Conservation (phyloP, 1,284 basidiomycete genomes). For the Marasmius tenuissimus region DNA sequence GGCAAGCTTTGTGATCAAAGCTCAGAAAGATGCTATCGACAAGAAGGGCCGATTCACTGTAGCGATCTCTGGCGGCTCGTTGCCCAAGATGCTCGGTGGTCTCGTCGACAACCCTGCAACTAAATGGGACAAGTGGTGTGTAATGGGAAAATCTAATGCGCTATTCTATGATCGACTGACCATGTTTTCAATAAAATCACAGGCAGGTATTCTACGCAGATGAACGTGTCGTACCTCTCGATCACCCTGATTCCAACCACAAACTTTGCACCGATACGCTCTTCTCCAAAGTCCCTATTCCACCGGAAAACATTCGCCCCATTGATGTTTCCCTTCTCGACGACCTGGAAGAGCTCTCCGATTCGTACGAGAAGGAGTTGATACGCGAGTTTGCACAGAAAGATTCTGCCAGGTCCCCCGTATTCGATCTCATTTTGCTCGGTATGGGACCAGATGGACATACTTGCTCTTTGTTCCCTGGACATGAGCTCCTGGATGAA, state of each 20-base stretch:
- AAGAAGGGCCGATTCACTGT: constrained; percentile 90
- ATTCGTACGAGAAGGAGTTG: constrained; percentile 93
- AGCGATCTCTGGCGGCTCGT: constrained; percentile 91
- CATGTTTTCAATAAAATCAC: too few species aligned
- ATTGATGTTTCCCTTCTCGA: constrained; percentile 75
- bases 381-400: constrained; percentile 88
- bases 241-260: constrained; percentile 93
- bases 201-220: constrained; percentile 99
- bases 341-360: constrained; percentile 86
- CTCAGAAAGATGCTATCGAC: constrained; percentile 87
- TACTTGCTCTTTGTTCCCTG: constrained; percentile 95
- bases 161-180: too few species aligned
- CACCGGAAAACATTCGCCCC: constrained; percentile 77
- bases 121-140: constrained; percentile 98
- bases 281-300: constrained; percentile 85
- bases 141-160: too few species aligned
- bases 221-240: constrained; percentile 93
- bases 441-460: constrained; percentile 96
- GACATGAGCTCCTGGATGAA: constrained; percentile 83
- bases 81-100: constrained; percentile 81
- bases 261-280: constrained; percentile 73
- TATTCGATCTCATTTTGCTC: constrained; percentile 93
- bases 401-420: constrained; percentile 89
- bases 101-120: constrained; percentile 76
- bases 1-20: constrained; percentile 83